Evolutionary conservation across 1,284 basidiomycete species (phyloP).

Genomic region (Rhodofomes roseus): DNA sequence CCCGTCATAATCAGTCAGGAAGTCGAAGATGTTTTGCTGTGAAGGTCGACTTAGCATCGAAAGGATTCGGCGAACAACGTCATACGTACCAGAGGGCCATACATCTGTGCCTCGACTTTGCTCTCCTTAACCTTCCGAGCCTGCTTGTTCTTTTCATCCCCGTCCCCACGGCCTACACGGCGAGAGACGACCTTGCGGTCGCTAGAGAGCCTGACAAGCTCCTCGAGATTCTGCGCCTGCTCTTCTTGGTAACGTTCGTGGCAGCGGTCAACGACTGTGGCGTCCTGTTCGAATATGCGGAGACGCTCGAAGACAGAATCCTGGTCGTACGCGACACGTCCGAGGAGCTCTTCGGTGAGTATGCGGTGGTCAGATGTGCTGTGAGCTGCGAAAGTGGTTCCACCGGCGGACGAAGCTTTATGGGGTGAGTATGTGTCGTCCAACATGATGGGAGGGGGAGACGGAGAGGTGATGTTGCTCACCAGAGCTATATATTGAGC

Average conservation of each 20-base stretch:
- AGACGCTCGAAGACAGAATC: background rate
- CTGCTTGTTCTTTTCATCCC: background rate
- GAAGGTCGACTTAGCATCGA: constrained; percentile 5
- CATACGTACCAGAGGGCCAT: constrained; percentile 11
- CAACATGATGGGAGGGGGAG: too few species aligned
- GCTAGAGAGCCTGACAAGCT: background rate
- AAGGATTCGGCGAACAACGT: constrained; percentile 20
- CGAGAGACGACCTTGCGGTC: too few species aligned
- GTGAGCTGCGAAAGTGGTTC: too few species aligned
- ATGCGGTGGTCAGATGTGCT: background rate
- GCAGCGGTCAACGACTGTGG: background rate
- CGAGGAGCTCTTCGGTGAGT: background rate
- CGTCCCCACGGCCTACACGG: too few species aligned
- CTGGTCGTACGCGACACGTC: background rate
- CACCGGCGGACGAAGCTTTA: too few species aligned
- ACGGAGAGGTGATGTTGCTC: too few species aligned
- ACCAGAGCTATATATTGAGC: too few species aligned
- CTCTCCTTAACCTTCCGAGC: background rate
- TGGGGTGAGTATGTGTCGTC: too few species aligned
- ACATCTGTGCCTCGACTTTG: background rate
- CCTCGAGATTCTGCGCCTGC: background rate
- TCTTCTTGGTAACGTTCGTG: background rate
- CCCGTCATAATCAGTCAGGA: background rate
- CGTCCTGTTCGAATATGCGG: background rate
- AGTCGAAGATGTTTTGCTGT: background rate